Evolutionary conservation across 2,329 filamentous ascomycete species (phyloP), one percentile per base, ranked within the genome.

Genomic region (Graphilbum fragrans): DNA sequence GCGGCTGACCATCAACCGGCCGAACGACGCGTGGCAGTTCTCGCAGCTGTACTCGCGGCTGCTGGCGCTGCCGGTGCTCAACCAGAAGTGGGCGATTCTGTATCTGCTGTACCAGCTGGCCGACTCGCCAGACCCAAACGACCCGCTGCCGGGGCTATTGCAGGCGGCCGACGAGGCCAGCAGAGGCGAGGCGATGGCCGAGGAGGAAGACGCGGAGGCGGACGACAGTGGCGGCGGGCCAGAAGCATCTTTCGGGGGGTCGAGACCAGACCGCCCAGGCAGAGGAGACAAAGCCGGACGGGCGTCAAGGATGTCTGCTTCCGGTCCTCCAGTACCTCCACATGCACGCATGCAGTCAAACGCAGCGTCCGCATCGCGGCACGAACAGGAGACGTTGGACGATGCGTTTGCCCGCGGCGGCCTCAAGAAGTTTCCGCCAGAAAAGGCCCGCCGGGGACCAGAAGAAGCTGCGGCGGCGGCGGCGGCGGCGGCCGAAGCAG

Each of bases 11-110:
- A 77, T 83, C 52, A 82, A 80, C 50, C 85, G 86, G 54, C 75
- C 75, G 36, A 82, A 74, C 48, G 83, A 88, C 60, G 86, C 88
- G 4, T 70, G 90, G 18, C 76, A 81, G 47, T 94, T 95, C 61
- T 82, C 86, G 20, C 93, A 94, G 55, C 73, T 98, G 22, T 94
- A 95, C 62, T 86, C 86, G 27, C 76, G 86, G 43, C 73, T 98
- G 17, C 69, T 95, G 21, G 84, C 86, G n/a, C 78, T 95, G 49
- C 88, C 88, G 1, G 88, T 96, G 6, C 71, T 98, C 35, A 83
- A 85, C 53, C 84, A 94, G 60, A 98, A 98, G 72, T 96, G 88
- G 87, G 86, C 84, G 3, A 95, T 98, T 49, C 70, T 98, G 18
- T 93, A 93, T 58, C 77, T 98, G 34, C 74, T 98, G 34, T 83